Base-by-base conservation (phyloP, 2,329 filamentous ascomycete genomes). In the Aureobasidium subglaciale region DNA sequence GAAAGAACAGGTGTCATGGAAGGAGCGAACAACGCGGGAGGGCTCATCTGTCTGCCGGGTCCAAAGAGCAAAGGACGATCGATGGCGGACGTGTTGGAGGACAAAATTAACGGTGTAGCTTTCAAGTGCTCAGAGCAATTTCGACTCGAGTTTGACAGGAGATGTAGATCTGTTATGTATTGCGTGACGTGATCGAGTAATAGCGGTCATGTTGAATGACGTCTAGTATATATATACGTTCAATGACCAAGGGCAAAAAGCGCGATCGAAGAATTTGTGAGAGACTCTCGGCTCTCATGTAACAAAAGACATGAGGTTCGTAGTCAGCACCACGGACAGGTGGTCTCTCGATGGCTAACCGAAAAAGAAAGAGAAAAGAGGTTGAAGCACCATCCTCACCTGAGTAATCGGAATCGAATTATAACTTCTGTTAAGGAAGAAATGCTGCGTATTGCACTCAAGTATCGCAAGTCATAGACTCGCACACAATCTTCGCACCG, bases 401-500 rank as follows among this genome's bases (percentile, higher is more conserved):
- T 86, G 86, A 89, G 83, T 90, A 85, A 91, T 90, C 87, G 85
- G 87, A 90, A 90, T 91, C 86, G 87, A 89, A 88, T 90, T 78
- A 78, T 84, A 85, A 79, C 75, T 68, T 71, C 63, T 63, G 66
- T 66, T 20, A 69, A 63, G 68, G 65, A 54, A 68, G 74, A 78
- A 78, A 91, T 83, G 88, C 88, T 82, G 87, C 88, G 87, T 90
- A 93, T 93, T 89, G 89, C 86, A 92, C 89, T 93, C 79, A 89
- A 90, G 88, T 90, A 84, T 85, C 84, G 72, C 77, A 66, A 65
- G 64, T 62, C 60, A 42, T 43, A 53, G 57, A 59, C 63, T 68
- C 76, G 82, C 81, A 82, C 81, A 91, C 88, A 84, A 92, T 91
- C 88, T 92, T 87, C 88, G 87, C 88, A 90, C 87, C 80, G 85